A percentile compares a stretch with the other conserved stretches of the same genome.
phyloP scores from a whole-genome alignment of 352 stramenopile species.

The Phytophthora pisi region DNA sequence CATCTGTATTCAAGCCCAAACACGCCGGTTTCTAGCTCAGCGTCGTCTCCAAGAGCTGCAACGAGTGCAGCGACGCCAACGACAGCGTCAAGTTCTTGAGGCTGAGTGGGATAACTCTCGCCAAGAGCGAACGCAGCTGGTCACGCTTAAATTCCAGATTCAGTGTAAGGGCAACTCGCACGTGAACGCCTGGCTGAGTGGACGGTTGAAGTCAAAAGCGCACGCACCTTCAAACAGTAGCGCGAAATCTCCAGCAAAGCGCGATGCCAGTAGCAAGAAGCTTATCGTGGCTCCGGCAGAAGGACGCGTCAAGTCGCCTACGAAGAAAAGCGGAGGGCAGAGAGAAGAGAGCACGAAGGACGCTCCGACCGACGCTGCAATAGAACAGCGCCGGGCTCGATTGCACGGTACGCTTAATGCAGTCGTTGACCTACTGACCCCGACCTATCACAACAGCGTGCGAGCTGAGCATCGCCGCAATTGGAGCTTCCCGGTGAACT shows the following conservation, averaged over 20 bases:
- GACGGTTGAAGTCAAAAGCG: constrained; percentile 28
- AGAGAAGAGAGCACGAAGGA: constrained; percentile 13
- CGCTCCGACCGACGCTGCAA: not conserved
- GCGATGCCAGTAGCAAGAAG: constrained; percentile 14
- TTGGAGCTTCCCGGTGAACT: constrained; percentile 53
- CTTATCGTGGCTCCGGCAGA: constrained; percentile 3
- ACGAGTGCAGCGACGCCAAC: constrained; percentile 37
- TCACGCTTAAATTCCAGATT: constrained; percentile 51
- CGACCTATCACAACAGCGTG: constrained; percentile 62
- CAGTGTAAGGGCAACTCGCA: constrained; percentile 25
- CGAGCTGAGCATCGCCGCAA: constrained; percentile 54
- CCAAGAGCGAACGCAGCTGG: constrained; percentile 48
- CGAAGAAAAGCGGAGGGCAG: constrained; percentile 10
- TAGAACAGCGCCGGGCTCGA: constrained; percentile 13
- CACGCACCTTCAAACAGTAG: not conserved
- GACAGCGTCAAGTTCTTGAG: constrained; percentile 40
- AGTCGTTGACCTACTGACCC: constrained; percentile 26
- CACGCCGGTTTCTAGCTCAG: constrained; percentile 50
- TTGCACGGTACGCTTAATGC: constrained; percentile 22
- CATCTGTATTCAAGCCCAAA: constrained; percentile 50
- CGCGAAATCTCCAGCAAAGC: constrained; percentile 13
- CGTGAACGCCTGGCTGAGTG: constrained; percentile 20
- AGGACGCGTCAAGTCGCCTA: constrained; percentile 9
- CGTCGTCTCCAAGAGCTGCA: constrained; percentile 32
- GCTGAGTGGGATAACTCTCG: constrained; percentile 42